Evolutionary conservation across 257 asterid genomes (phyloP).

Genomic region (Dorcoceras hygrometricum): DNA sequence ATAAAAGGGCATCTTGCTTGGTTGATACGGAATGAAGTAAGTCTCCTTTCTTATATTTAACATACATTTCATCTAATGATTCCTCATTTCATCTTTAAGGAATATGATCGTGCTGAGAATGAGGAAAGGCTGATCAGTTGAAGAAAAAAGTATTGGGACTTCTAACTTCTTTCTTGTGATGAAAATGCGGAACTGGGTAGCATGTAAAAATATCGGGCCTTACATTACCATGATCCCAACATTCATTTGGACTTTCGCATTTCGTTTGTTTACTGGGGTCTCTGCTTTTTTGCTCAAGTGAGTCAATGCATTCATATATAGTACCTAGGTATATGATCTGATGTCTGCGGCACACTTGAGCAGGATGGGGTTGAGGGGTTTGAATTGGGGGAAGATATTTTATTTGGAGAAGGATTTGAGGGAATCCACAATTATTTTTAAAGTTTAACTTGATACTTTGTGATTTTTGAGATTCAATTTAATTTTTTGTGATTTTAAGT

Average conservation of each 20-base stretch:
- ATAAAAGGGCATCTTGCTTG: not conserved
- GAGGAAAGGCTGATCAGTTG: too few relatives aligned
- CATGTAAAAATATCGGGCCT: not conserved
- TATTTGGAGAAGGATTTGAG: too few relatives aligned
- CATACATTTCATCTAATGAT: not conserved
- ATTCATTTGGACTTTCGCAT: not conserved
- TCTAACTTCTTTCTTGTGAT: not conserved
- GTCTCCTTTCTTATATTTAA: not conserved
- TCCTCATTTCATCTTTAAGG: not conserved
- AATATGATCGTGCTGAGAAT: not conserved
- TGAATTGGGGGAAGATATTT: too few relatives aligned
- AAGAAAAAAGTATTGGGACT: not conserved
- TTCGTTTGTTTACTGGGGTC: not conserved
- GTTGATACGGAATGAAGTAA: not conserved
- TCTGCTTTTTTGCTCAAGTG: not conserved
- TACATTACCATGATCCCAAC: not conserved
- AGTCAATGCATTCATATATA: too few relatives aligned
- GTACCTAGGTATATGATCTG: not conserved
- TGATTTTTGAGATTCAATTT: too few relatives aligned
- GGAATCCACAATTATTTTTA: too few relatives aligned
- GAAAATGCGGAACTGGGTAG: not conserved
- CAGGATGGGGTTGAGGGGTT: too few relatives aligned
- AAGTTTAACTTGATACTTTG: too few relatives aligned
- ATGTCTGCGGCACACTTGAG: not conserved
- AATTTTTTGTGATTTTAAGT: too few relatives aligned